These are phyloP conservation scores for Labyrinthula sp. DNA, from an alignment of 352 stramenopile genomes.

Conservation along the genomic window DNA sequence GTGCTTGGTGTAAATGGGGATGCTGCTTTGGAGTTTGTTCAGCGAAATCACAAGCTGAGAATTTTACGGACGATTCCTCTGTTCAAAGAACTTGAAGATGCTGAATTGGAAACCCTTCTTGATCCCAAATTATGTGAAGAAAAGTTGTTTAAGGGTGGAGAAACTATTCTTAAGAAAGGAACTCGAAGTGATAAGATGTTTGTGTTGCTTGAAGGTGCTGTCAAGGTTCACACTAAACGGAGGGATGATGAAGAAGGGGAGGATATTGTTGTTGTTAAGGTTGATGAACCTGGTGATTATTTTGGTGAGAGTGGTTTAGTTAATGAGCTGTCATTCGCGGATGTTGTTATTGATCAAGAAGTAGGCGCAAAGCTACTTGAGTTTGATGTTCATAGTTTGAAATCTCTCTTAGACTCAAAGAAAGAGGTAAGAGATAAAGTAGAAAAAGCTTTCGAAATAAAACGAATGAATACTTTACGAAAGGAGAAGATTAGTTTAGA, in stretches of 20 bases:
- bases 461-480: too few species aligned
- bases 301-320: constrained; percentile 41
- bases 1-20: too few species aligned
- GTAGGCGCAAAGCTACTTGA: too few species aligned
- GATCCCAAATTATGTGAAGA: constrained; percentile 47
- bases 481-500: too few species aligned
- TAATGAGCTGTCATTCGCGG: constrained; percentile 24
- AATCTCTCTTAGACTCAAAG: too few species aligned
- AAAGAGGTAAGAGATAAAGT: too few species aligned
- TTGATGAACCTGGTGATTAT: constrained; percentile 35
- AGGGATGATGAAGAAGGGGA: constrained; percentile 49
- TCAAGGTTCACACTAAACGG: constrained; percentile 41
- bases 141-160: constrained; percentile 51
- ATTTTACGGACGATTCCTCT: constrained; percentile 56
- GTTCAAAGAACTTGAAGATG: constrained; percentile 46
- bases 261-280: constrained; percentile 35
- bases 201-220: constrained; percentile 77
- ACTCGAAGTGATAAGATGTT: constrained; percentile 69
- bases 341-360: constrained; percentile 38
- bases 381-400: too few species aligned
- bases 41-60: constrained; percentile 72
- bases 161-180: constrained; percentile 38
- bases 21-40: constrained; percentile 59
- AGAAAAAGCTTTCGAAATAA: too few species aligned
- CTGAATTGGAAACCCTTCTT: constrained; percentile 59